Evolutionary conservation across 305 asterid species (phyloP).

Genomic region (Euphrasia arctica): DNA sequence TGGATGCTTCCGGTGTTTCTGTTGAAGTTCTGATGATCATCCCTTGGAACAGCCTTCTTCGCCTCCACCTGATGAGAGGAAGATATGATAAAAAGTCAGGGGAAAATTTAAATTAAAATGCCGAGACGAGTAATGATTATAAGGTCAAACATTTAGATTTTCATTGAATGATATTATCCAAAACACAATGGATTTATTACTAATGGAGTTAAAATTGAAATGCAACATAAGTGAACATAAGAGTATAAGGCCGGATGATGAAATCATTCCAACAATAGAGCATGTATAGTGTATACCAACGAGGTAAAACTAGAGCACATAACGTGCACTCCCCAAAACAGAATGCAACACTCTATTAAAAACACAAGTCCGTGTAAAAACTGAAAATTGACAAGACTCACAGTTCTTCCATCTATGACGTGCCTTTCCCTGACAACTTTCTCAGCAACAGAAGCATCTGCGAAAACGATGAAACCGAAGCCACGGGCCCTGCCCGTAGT

Average conservation of each 20-base stretch:
- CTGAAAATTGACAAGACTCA: constrained; percentile 36
- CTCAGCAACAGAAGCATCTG: constrained; percentile 81
- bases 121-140: too few species aligned
- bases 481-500: constrained; percentile 90
- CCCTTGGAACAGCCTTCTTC: constrained; percentile 81
- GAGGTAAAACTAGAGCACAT: neutral
- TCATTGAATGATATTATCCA: neutral
- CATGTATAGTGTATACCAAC: neutral
- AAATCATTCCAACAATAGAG: constrained; percentile 17
- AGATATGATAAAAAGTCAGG: neutral
- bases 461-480: constrained; percentile 78
- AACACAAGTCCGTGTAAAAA: constrained; percentile 11
- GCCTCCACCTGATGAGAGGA: constrained; percentile 71
- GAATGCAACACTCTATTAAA: constrained; percentile 1
- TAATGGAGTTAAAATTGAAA: neutral
- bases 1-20: constrained; percentile 60
- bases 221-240: neutral
- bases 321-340: neutral
- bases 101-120: too few species aligned
- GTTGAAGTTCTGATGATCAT: constrained; percentile 58
- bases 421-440: constrained; percentile 74
- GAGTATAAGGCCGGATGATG: constrained; percentile 11
- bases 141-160: neutral
- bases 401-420: constrained; percentile 77
- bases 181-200: neutral